Conservation (phyloP, 805 yeast genomes). For the Metschnikowia proteae region DNA sequence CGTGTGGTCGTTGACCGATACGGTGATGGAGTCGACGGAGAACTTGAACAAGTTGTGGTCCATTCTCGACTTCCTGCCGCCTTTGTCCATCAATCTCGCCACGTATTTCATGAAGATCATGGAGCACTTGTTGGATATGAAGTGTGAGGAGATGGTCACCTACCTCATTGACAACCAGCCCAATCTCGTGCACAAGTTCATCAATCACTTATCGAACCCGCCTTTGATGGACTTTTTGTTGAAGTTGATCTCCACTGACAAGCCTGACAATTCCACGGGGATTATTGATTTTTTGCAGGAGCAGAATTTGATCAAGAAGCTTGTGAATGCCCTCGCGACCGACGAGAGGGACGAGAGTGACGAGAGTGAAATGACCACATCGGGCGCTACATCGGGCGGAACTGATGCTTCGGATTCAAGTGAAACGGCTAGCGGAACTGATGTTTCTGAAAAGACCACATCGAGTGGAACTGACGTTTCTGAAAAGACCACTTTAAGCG, state of each 20-base stretch:
- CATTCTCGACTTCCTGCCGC: constrained; percentile 63
- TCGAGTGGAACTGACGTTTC: no score
- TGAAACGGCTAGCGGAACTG: no score
- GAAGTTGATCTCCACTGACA: constrained; percentile 43
- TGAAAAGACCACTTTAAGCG: no score
- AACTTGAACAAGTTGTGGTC: constrained; percentile 75
- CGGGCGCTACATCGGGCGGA: no score
- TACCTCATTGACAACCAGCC: constrained; percentile 43
- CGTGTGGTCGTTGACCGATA: constrained; percentile 89
- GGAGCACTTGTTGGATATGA: constrained; percentile 43
- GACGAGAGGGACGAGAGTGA: neutral
- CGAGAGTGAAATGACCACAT: neutral
- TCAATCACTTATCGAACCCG: constrained; percentile 43
- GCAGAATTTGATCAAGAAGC: constrained; percentile 34
- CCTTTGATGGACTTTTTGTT: constrained; percentile 45
- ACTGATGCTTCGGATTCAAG: no score
- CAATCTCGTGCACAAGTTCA: constrained; percentile 37
- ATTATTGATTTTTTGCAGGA: constrained; percentile 43
- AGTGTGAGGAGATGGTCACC: constrained; percentile 45
- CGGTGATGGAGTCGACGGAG: constrained; percentile 71
- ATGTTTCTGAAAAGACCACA: no score
- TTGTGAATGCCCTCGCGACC: constrained; percentile 33
- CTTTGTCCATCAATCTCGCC: constrained; percentile 67
- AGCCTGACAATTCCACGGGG: constrained; percentile 45
- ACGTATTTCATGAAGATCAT: constrained; percentile 58